Evolutionary conservation across 2,329 filamentous ascomycete genomes (phyloP).

Genomic region (Hypoxylon sp.): DNA sequence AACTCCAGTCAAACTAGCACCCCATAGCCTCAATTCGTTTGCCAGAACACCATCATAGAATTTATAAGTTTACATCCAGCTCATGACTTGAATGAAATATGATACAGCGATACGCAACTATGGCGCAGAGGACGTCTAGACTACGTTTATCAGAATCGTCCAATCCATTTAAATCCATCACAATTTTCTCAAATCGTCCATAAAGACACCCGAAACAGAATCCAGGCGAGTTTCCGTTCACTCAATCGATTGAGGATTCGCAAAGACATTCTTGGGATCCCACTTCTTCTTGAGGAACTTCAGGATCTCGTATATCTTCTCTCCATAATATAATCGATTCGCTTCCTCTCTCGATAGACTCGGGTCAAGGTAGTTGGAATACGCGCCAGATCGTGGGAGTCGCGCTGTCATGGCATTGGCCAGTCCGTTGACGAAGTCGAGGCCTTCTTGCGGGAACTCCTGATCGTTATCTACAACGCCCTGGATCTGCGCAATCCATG

Average conservation of each 20-base stretch:
- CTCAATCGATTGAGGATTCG: slow-evolving; percentile 42
- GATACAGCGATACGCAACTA: too few relatives aligned
- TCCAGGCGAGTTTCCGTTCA: too few relatives aligned
- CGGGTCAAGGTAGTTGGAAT: slow-evolving; percentile 43
- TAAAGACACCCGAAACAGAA: too few relatives aligned
- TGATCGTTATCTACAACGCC: slow-evolving; percentile 28
- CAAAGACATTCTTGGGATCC: slow-evolving; percentile 42
- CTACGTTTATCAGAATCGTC: too few relatives aligned
- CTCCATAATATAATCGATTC: slow-evolving; percentile 39
- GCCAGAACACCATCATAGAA: too few relatives aligned
- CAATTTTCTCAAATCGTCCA: too few relatives aligned
- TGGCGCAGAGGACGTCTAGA: too few relatives aligned
- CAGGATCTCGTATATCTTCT: slow-evolving; percentile 27
- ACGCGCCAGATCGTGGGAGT: slow-evolving; percentile 36
- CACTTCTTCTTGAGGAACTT: slow-evolving; percentile 37
- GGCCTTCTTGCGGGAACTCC: slow-evolving; percentile 34
- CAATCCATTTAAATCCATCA: too few relatives aligned
- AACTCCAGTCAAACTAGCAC: too few relatives aligned
- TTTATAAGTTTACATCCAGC: too few relatives aligned
- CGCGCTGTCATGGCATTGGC: slow-evolving; percentile 34
- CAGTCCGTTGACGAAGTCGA: slow-evolving; percentile 38
- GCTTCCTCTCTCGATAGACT: slow-evolving; percentile 36
- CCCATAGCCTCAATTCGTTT: too few relatives aligned
- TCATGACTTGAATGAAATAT: too few relatives aligned
- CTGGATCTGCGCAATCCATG: slow-evolving; percentile 48